Conservation (phyloP, 1,284 basidiomycete genomes). For the Leccinum pachyderme region DNA sequence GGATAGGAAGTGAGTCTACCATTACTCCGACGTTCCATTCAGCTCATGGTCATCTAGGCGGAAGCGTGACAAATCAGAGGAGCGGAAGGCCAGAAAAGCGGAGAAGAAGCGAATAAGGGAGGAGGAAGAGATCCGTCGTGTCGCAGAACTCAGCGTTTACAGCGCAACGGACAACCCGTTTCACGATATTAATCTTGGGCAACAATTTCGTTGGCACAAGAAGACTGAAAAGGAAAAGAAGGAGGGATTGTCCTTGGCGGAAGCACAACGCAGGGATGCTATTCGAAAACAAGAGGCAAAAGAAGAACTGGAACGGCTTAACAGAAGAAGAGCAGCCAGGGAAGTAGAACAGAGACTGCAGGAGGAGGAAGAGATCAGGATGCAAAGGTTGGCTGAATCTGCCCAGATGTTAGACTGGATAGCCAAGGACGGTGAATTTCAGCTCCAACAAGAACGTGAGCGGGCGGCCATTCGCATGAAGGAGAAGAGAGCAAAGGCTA, state of each 20-base stretch:
- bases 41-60: conserved; percentile 45
- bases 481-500: conserved; percentile 94
- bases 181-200: conserved; percentile 92
- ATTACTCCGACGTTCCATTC: not conserved
- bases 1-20: conserved; percentile 59
- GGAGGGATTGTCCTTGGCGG: conserved; percentile 76
- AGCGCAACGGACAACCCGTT: conserved; percentile 96
- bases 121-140: conserved; percentile 83
- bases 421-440: conserved; percentile 95
- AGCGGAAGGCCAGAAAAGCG: conserved; percentile 74
- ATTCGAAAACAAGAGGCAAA: conserved; percentile 85
- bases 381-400: conserved; percentile 88
- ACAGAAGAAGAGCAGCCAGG: conserved; percentile 85
- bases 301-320: conserved; percentile 92
- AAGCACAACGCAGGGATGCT: conserved; percentile 80
- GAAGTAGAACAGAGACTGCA: conserved; percentile 86
- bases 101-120: conserved; percentile 80
- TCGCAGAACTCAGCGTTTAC: conserved; percentile 90
- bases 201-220: conserved; percentile 98
- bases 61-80: conserved; percentile 78
- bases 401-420: conserved; percentile 98
- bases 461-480: conserved; percentile 92
- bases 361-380: conserved; percentile 89
- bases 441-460: conserved; percentile 89
- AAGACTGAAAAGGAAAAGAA: conserved; percentile 96